These are phyloP conservation scores for Trichophyton verrucosum DNA, from an alignment of 2,329 filamentous ascomycete genomes.

Conservation along the genomic window DNA sequence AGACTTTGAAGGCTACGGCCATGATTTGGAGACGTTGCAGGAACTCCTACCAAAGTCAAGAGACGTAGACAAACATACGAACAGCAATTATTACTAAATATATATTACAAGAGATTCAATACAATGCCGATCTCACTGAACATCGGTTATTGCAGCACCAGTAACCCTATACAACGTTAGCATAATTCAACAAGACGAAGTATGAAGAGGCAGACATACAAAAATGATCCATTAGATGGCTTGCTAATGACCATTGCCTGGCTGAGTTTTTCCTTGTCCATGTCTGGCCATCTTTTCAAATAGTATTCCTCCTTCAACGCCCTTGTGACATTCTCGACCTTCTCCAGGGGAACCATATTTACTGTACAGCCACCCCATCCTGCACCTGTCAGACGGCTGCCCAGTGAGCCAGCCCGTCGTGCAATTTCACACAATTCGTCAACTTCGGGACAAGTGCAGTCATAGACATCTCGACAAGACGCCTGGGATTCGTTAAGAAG, in stretches of 20 bases:
- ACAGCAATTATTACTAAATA: background rate
- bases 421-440: conserved; percentile 78
- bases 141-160: conserved; percentile 27
- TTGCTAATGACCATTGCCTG: conserved; percentile 80
- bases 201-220: conserved; percentile 22
- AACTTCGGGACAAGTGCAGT: conserved; percentile 87
- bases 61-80: background rate
- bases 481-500: conserved; percentile 83
- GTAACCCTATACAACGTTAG: conserved; percentile 20
- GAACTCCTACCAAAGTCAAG: background rate
- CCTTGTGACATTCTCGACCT: conserved; percentile 62
- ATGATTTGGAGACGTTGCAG: background rate
- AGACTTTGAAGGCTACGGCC: background rate
- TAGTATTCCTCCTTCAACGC: conserved; percentile 79
- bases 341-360: conserved; percentile 75
- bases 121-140: conserved; percentile 2
- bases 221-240: conserved; percentile 43
- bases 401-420: conserved; percentile 63
- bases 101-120: background rate
- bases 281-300: conserved; percentile 53
- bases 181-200: background rate
- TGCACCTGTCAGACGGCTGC: conserved; percentile 77
- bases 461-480: conserved; percentile 75
- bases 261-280: conserved; percentile 59
- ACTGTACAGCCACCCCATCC: conserved; percentile 97